phyloP scores from a whole-genome alignment of 139 green algal species.

The Trebouxia sp. region DNA sequence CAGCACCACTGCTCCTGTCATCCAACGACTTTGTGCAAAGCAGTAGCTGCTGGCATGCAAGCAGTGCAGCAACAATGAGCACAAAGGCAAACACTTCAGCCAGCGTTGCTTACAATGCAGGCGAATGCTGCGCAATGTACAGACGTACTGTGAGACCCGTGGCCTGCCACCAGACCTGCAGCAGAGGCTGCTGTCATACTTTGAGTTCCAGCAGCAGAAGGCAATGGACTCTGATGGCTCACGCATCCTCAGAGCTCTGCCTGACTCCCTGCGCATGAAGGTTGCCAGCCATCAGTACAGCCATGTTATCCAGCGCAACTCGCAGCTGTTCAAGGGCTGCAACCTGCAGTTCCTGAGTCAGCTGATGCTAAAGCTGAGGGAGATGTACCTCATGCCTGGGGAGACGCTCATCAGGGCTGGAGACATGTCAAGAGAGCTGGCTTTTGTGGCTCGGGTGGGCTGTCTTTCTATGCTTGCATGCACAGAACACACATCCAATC shows the following conservation, averaged over 20 bases:
- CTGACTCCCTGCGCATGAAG: constrained; percentile 36
- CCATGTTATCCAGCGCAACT: constrained; percentile 35
- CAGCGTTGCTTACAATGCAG: too few species aligned
- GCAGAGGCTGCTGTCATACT: constrained; percentile 35
- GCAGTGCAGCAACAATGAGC: too few species aligned
- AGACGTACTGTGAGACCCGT: constrained; percentile 32
- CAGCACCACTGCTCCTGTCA: too few species aligned
- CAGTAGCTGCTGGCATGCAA: too few species aligned
- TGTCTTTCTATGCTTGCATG: too few species aligned
- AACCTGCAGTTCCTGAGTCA: constrained; percentile 43
- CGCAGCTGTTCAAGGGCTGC: constrained; percentile 41
- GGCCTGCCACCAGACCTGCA: constrained; percentile 34
- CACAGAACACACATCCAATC: too few species aligned
- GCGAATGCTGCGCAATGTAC: constrained; percentile 16
- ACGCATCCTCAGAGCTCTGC: constrained; percentile 33
- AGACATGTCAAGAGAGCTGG: constrained; percentile 44
- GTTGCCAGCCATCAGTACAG: constrained; percentile 41
- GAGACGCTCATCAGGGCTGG: constrained; percentile 35
- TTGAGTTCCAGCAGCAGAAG: constrained; percentile 50
- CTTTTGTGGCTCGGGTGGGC: constrained; percentile 34
- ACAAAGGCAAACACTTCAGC: too few species aligned
- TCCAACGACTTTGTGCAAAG: too few species aligned
- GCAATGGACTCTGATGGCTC: constrained; percentile 33
- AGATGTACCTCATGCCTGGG: constrained; percentile 47
- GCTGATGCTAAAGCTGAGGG: constrained; percentile 38